A percentile compares a stretch with the other conserved stretches of the same genome.
phyloP scores from a whole-genome alignment of 202 grass and related monocot species.

The Alloteropsis angusta region DNA sequence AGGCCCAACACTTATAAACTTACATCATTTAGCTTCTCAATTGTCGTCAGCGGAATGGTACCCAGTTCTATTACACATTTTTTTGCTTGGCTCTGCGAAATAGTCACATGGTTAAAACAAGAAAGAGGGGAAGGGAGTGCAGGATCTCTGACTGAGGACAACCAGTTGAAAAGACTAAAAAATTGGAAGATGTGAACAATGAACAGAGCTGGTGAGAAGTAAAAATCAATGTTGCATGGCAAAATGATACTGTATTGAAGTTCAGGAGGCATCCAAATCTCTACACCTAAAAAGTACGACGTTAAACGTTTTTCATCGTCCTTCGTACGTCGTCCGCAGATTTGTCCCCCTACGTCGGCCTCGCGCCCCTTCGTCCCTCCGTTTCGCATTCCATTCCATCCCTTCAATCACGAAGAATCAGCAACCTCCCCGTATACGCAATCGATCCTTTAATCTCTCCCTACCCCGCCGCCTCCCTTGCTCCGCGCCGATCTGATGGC shows the following conservation, averaged over 20 bases:
- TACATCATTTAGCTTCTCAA: slow-evolving; percentile 90
- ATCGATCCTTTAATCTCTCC: too few species aligned
- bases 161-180: background rate
- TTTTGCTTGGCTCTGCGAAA: slow-evolving; percentile 61
- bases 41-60: slow-evolving; percentile 74
- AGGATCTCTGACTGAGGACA: background rate
- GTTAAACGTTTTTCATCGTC: too few species aligned
- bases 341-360: too few species aligned
- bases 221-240: background rate
- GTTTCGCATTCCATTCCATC: too few species aligned
- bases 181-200: background rate
- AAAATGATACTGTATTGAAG: background rate
- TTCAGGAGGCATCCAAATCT: background rate
- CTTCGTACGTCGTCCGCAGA: too few species aligned
- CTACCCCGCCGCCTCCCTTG: too few species aligned
- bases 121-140: background rate
- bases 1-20: slow-evolving; percentile 7
- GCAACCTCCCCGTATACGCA: too few species aligned
- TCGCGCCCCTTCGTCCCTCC: too few species aligned
- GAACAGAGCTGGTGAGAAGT: background rate
- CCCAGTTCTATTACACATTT: slow-evolving; percentile 71
- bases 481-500: too few species aligned
- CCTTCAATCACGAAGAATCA: too few species aligned
- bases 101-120: background rate
- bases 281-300: too few species aligned